These are phyloP conservation scores for Argentina anserina DNA, from an alignment of 306 rosid genomes.

Conservation along the genomic window DNA sequence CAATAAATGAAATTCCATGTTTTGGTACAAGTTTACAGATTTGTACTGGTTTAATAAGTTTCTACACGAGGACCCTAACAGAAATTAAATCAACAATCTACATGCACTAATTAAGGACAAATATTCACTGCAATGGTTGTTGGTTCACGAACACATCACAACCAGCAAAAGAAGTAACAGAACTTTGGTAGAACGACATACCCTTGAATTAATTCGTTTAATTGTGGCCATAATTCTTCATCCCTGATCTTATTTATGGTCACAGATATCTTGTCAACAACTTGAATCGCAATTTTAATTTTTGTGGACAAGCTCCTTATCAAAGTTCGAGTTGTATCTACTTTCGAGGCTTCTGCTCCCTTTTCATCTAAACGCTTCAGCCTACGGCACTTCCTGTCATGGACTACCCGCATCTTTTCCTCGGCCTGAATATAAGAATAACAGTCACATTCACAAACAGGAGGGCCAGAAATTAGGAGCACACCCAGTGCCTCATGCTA, in stretches of 20 bases:
- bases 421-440: slow-evolving; percentile 57
- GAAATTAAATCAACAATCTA: neutral
- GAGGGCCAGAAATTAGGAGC: neutral
- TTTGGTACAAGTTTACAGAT: neutral
- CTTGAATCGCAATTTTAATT: slow-evolving; percentile 90
- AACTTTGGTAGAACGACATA: slow-evolving; percentile 34
- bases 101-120: neutral
- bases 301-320: slow-evolving; percentile 78
- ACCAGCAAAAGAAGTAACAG: neutral
- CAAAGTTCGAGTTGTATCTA: slow-evolving; percentile 58
- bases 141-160: slow-evolving; percentile 14
- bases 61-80: neutral
- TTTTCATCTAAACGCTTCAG: slow-evolving; percentile 72
- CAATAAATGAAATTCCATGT: neutral
- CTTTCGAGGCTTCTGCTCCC: slow-evolving; percentile 78
- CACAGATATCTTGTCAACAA: slow-evolving; percentile 81
- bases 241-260: slow-evolving; percentile 88
- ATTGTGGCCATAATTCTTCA: slow-evolving; percentile 92
- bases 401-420: slow-evolving; percentile 89
- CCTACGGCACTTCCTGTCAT: slow-evolving; percentile 72
- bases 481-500: neutral
- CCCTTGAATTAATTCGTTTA: slow-evolving; percentile 83
- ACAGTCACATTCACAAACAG: slow-evolving; percentile 1
- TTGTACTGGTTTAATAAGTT: neutral
- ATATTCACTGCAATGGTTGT: neutral